Base-by-base conservation (phyloP, 306 rosid species). In the Castanopsis chinensis region DNA sequence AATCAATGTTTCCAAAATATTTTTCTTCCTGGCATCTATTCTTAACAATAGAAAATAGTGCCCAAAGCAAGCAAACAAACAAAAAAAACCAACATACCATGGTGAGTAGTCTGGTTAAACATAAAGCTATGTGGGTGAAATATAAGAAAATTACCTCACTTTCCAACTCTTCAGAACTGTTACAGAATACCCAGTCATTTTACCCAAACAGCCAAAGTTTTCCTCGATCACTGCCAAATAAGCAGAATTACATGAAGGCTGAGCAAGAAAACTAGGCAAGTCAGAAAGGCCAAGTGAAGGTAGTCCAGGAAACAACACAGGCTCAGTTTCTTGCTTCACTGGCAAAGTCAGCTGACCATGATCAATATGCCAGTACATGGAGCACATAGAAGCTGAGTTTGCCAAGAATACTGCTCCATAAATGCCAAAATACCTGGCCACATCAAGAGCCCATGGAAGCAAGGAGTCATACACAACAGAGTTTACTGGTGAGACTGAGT, bases 391-490 rank as follows among this genome's bases (percentile, higher is more conserved):
- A 19, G 79, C 87, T 0, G 89, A 85, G 67, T 76, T 76, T 7
- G 87, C 85, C 70, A 88, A 68, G 59, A 88, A 88, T 32, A 45
- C 72, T 11, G 84, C 89, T 13, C 27, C 69, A 41, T 17, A 61
- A 68, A 85, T 77, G 1, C 79, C 83, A 30, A 75, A 64, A 55
- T 78, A 11, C 54, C 41, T 76, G 11, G 80, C 87, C 78, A 83
- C 84, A 18, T 85, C 87, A 45, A 81, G 73, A 3, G 85, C 86
- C 91, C 87, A 81, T 6, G 91, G 82, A 57, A 88, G 59, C 56
- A 78, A n/a, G 18, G 84, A 83, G 57, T 85, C 86, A 15, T 88
- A 88, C 4, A 85, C 81, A 5, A 88, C n/a, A 72, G 86, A 83
- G 35, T 69, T 71, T 12, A 83, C 83, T 4, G 84, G 84, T 8